A percentile compares a stretch with the other conserved stretches of the same genome.
Evolutionary conservation across 2,329 filamentous ascomycete species (phyloP).

Genomic region (Teratosphaeria zuluensis): DNA sequence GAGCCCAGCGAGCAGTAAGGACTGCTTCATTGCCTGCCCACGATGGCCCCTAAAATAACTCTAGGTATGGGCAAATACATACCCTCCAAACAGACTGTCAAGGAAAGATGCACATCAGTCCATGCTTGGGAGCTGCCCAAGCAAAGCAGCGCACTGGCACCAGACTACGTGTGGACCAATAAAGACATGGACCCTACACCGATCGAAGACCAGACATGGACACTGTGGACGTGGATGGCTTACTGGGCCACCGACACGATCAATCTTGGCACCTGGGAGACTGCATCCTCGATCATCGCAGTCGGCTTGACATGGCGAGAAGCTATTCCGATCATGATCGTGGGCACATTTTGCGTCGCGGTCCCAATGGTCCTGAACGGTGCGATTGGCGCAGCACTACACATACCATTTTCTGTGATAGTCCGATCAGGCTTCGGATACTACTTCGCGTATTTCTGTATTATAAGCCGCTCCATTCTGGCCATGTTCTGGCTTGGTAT

Average conservation of each 20-base stretch:
- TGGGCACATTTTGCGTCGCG: constrained; percentile 43
- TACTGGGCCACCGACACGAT: constrained; percentile 34
- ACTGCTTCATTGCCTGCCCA: not conserved
- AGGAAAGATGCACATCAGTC: constrained; percentile 31
- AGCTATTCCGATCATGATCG: constrained; percentile 42
- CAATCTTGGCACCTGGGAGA: constrained; percentile 26
- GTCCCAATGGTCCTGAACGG: constrained; percentile 30
- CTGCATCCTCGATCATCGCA: constrained; percentile 39
- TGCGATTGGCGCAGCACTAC: constrained; percentile 39
- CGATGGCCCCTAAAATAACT: constrained; percentile 1
- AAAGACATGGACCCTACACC: constrained; percentile 28
- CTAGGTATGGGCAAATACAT: constrained; percentile 21
- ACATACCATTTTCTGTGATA: constrained; percentile 38
- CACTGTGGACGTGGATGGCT: constrained; percentile 30
- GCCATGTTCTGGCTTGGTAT: constrained; percentile 20
- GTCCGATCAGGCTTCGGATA: constrained; percentile 12
- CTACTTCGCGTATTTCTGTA: constrained; percentile 13
- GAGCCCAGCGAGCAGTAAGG: not conserved
- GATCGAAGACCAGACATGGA: constrained; percentile 22
- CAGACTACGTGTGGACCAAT: constrained; percentile 29
- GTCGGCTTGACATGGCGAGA: constrained; percentile 48
- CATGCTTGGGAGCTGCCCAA: constrained; percentile 41
- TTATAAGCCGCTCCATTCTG: constrained; percentile 13
- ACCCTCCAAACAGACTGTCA: constrained; percentile 28
- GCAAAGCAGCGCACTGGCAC: constrained; percentile 39